Evolutionary conservation across 1,284 basidiomycete species (phyloP).

Genomic region (Trichosporon faecale): DNA sequence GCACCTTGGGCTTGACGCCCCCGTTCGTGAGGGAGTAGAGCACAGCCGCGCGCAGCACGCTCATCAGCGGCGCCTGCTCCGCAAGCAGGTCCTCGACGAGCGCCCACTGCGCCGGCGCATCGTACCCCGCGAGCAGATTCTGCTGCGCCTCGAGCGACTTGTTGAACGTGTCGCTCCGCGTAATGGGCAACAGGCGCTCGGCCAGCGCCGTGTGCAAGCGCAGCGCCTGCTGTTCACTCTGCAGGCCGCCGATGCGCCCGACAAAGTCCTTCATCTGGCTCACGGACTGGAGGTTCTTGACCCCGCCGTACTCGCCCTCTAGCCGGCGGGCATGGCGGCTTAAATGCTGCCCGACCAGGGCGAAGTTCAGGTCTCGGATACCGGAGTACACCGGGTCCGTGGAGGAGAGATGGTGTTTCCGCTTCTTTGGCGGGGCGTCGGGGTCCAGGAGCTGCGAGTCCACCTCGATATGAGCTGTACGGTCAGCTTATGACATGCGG

Average conservation of each 20-base stretch:
- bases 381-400: slow-evolving; percentile 82
- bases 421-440: slow-evolving; percentile 62
- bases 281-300: slow-evolving; percentile 67
- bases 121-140: slow-evolving; percentile 87
- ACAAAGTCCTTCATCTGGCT: slow-evolving; percentile 93
- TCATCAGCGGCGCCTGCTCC: slow-evolving; percentile 73
- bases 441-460: slow-evolving; percentile 72
- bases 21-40: slow-evolving; percentile 78
- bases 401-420: slow-evolving; percentile 77
- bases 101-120: slow-evolving; percentile 68
- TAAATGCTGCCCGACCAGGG: slow-evolving; percentile 79
- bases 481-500: background rate
- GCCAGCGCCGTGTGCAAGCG: slow-evolving; percentile 87
- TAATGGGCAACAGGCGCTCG: slow-evolving; percentile 82
- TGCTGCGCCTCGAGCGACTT: slow-evolving; percentile 93
- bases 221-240: slow-evolving; percentile 84
- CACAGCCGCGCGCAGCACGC: slow-evolving; percentile 75
- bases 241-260: slow-evolving; percentile 84
- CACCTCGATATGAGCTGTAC: slow-evolving; percentile 80
- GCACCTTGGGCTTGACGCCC: slow-evolving; percentile 78
- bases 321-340: slow-evolving; percentile 77
- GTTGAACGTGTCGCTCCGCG: slow-evolving; percentile 85
- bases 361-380: slow-evolving; percentile 88
- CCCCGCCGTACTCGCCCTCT: slow-evolving; percentile 73
- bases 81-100: slow-evolving; percentile 84